Evolutionary conservation across 2,329 filamentous ascomycete species (phyloP), one percentile per base, ranked within the genome.

Genomic region (Ophiostoma pallidulum): DNA sequence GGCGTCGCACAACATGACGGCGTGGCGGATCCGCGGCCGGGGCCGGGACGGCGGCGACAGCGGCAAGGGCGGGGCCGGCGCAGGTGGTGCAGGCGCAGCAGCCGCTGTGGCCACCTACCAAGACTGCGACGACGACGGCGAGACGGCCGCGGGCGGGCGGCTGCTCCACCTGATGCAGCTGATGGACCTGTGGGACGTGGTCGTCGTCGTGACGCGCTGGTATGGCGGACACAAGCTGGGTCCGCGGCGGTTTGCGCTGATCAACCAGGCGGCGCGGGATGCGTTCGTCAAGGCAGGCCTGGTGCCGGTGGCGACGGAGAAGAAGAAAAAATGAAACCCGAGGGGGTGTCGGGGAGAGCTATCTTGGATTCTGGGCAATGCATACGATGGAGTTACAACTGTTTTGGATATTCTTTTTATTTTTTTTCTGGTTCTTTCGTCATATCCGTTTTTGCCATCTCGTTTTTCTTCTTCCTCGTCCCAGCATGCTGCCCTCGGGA

Each of bases 51-150:
- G 73, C 43, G 68, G 69, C 20, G n/a, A n/a, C n/a, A n/a, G n/a
- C n/a, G n/a, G n/a, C n/a, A n/a, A n/a, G n/a, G n/a, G n/a, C n/a
- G n/a, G n/a, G n/a, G n/a, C n/a, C n/a, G n/a, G n/a, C n/a, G 0
- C 75, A 92, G 36, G 65, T 98, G 59, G 66, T 97, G 51, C 88
- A 94, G 67, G 70, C 98, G 26, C 83, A 98, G 81, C 89, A 96
- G 69, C 67, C 95, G 52, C 96, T 96, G 86, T n/a, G n/a, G 77
- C 0, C 73, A 70, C 50, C 24, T 88, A 82, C 56, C 90, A 97
- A 64, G 92, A 98, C 65, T 96, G 84, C 60, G 86, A 98, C 58
- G 92, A 98, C 59, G 92, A 98, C 62, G 92, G 92, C 3, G 92
- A 98, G 72, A 86, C 86, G 22, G 92, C 92, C 6, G 92, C 92